phyloP scores from a whole-genome alignment of 73 alveolate genomes.

The Paramecium caudatum region DNA sequence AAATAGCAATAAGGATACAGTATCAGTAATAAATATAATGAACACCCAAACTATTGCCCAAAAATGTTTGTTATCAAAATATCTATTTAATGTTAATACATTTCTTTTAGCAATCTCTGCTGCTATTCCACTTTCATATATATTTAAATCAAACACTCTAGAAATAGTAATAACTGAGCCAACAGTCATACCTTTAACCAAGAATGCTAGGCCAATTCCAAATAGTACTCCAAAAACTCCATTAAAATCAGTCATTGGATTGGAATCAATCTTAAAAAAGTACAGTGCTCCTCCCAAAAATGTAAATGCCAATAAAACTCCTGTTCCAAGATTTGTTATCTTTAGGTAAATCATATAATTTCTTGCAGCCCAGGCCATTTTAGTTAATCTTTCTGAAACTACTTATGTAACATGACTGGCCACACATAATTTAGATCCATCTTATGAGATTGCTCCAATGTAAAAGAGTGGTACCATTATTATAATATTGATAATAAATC shows the following conservation, averaged over 20 bases:
- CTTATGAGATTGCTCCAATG: slow-evolving; percentile 24
- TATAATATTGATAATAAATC: background rate
- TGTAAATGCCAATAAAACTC: slow-evolving; percentile 15
- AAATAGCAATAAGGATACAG: slow-evolving; percentile 13
- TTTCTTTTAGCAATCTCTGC: slow-evolving; percentile 58
- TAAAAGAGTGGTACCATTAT: background rate
- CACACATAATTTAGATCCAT: slow-evolving; percentile 52
- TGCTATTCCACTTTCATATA: slow-evolving; percentile 57
- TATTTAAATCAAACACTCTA: slow-evolving; percentile 14
- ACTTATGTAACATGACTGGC: slow-evolving; percentile 53
- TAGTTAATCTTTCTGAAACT: background rate
- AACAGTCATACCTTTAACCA: slow-evolving; percentile 63
- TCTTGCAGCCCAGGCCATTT: slow-evolving; percentile 63
- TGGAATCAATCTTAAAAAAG: slow-evolving; percentile 20
- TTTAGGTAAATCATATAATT: slow-evolving; percentile 57
- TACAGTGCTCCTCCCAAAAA: slow-evolving; percentile 47
- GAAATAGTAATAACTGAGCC: slow-evolving; percentile 46
- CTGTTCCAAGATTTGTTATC: slow-evolving; percentile 55
- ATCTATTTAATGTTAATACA: background rate
- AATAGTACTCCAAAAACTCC: slow-evolving; percentile 56
- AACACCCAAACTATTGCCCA: background rate
- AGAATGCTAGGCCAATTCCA: slow-evolving; percentile 40
- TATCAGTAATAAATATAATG: slow-evolving; percentile 30
- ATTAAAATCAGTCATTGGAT: slow-evolving; percentile 44
- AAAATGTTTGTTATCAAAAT: background rate